Evolutionary conservation across 129 eudicot species (phyloP).

Genomic region (Lactuca sativa): DNA sequence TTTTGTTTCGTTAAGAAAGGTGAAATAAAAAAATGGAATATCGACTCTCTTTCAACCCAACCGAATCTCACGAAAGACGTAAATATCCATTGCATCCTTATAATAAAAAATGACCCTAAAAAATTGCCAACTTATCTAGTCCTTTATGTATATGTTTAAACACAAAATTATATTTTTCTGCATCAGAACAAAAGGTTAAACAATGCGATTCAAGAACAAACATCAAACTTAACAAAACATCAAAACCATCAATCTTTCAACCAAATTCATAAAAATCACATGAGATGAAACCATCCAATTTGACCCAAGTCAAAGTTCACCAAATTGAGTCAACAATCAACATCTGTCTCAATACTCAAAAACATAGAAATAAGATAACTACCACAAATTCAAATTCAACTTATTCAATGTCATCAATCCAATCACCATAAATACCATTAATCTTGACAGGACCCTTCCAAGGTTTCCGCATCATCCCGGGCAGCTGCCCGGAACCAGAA

Average conservation of each 20-base stretch:
- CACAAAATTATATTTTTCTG: background rate
- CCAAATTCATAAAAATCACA: background rate
- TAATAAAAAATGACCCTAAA: too few relatives aligned
- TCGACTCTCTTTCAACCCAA: too few relatives aligned
- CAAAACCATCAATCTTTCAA: background rate
- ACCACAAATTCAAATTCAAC: background rate
- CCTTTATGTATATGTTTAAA: background rate
- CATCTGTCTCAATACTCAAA: slow-evolving; percentile 13
- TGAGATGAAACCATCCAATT: slow-evolving; percentile 1
- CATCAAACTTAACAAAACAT: slow-evolving; percentile 13
- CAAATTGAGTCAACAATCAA: slow-evolving; percentile 11
- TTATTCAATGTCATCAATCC: slow-evolving; percentile 74
- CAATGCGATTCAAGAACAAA: background rate
- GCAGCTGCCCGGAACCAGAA: slow-evolving; percentile 47
- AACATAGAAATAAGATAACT: slow-evolving; percentile 2
- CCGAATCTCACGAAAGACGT: too few relatives aligned
- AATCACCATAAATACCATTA: slow-evolving; percentile 85
- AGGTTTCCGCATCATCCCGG: slow-evolving; percentile 42
- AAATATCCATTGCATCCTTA: too few relatives aligned
- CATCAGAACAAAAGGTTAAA: background rate
- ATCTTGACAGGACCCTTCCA: slow-evolving; percentile 85
- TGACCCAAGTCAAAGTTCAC: slow-evolving; percentile 4
- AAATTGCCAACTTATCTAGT: background rate
- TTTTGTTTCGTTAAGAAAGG: too few relatives aligned
- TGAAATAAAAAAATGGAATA: background rate